These are phyloP conservation scores for Letharia lupina DNA, from an alignment of 495 filamentous ascomycete genomes.

Conservation along the genomic window DNA sequence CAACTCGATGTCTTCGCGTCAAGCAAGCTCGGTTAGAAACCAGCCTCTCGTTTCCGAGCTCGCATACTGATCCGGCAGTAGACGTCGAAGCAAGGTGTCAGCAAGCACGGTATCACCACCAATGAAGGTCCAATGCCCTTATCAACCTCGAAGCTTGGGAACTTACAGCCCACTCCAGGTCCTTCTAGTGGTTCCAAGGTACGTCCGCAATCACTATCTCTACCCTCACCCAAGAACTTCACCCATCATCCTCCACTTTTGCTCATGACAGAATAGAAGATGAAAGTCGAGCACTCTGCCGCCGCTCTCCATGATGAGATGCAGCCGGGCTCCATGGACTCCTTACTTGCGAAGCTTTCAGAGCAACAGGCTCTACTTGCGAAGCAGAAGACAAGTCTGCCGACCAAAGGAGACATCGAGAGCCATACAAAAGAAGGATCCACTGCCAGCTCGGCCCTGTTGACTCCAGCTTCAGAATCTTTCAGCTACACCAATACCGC, in stretches of 20 bases:
- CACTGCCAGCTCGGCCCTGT: conserved; percentile 45
- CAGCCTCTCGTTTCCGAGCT: neutral
- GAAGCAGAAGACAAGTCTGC: conserved; percentile 45
- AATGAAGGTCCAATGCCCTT: conserved; percentile 32
- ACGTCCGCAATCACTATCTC: conserved; percentile 10
- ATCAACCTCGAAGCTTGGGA: conserved; percentile 36
- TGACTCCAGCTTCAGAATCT: conserved; percentile 50
- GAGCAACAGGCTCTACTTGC: conserved; percentile 54
- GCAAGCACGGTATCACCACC: conserved; percentile 28
- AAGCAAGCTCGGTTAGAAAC: conserved; percentile 17
- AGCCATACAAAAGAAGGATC: conserved; percentile 38
- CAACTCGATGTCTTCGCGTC: conserved; percentile 13
- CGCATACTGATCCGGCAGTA: conserved; percentile 1
- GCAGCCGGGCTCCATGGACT: conserved; percentile 39
- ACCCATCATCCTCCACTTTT: neutral
- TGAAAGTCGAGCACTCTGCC: conserved; percentile 40
- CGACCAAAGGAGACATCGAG: conserved; percentile 33
- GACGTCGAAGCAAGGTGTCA: conserved; percentile 12
- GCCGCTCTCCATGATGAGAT: conserved; percentile 31
- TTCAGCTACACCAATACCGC: conserved; percentile 19
- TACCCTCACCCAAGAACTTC: neutral
- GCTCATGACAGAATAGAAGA: conserved; percentile 34
- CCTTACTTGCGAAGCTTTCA: conserved; percentile 56
- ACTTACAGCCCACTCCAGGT: conserved; percentile 26
- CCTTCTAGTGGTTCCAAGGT: conserved; percentile 26